Evolutionary conservation across 2,329 filamentous ascomycete genomes (phyloP), one percentile per base, ranked within the genome.

Genomic region (Teratosphaeria destructans): DNA sequence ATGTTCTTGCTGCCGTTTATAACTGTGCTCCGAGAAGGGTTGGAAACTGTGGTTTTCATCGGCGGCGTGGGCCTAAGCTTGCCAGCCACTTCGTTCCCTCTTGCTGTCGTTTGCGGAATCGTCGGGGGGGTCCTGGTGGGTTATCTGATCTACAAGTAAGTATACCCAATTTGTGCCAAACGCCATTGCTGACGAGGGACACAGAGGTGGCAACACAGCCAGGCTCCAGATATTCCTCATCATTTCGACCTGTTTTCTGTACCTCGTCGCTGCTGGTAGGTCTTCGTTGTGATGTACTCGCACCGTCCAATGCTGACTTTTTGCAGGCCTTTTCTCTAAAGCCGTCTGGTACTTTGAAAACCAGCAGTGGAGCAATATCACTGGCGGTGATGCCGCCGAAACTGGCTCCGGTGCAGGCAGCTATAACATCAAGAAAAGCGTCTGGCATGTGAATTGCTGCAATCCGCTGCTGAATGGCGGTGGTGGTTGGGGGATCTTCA

Each of bases 391-490:
- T 68, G 82, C 80, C 5, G 78, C 79, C 19, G 85, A 88, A 69
- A 79, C 78, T 14, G 85, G 85, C 1, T 74, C 79, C 26, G 89
- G 89, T 0, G 81, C 89, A 0, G 89, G 89, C 3, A 90, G 86
- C 1, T 93, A 93, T 72, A 86, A 94, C 66, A 90, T 93, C 65
- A 80, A 82, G 59, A 79, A 86, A 68, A 89, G 83, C 63, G 87
- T 94, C 26, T 93, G 89, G 89, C 89, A 93, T 69, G 83, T 93
- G 58, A 91, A 92, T 69, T 95, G 89, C 77, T 94, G 89, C 72
- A 92, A 83, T 67, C 87, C 90, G 0, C 76, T 84, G 57, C 74
- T 86, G 47, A 85, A 89, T 63, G 87, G 88, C 32, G 87, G 87
- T 55, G 85, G 86, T 43, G 89, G 88, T 53, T 95, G 90, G 90